Base-by-base conservation (phyloP, 1,139 yeast species). In the Diutina rugosa region DNA sequence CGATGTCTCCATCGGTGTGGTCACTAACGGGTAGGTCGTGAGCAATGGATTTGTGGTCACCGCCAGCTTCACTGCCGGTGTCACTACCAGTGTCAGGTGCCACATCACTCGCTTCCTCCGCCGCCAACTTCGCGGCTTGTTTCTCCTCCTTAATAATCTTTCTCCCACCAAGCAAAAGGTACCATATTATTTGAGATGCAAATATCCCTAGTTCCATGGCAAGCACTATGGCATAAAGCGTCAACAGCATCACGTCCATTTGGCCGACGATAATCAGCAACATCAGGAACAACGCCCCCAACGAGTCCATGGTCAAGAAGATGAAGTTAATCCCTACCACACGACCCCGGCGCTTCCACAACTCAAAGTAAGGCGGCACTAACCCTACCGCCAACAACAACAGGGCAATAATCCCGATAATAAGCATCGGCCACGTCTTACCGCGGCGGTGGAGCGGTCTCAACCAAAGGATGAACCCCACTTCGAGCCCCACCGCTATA, bases 301-400 rank as follows among this genome's bases (percentile, higher is more conserved):
- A 62, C 8, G 88, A 79, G 67, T 91, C 98, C 66, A 90, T 76
- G n/a, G 73, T 63, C 58, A 91, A 72, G 63, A 91, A 91, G n/a
- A 85, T 63, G 66, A 91, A 90, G 65, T 90, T 90, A 63, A 91
- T 85, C 0, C 98, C 98, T 4, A 90, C 81, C 5, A 91, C 97
- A 55, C 89, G 73, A 2, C 97, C 97, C 55, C 79, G 69, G 59
- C 96, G 78, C 65, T 88, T 88, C 46, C 82, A 81, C 46, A 91
- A 72, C 66, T 91, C 98, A 63, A 84, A 84, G 68, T 90, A 91
- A 5, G 97, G 97, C 0, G 97, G 97, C 2, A 91, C 64, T 53
- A 91, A 74, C 0, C 98, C 98, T 2, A 80, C 64, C 0, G 89
- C 96, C 32, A 91, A 72, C 30, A 88, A 67, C 0, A 90, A 74